Conservation (phyloP, 352 stramenopile species). For the Globisporangium takayamanum region DNA sequence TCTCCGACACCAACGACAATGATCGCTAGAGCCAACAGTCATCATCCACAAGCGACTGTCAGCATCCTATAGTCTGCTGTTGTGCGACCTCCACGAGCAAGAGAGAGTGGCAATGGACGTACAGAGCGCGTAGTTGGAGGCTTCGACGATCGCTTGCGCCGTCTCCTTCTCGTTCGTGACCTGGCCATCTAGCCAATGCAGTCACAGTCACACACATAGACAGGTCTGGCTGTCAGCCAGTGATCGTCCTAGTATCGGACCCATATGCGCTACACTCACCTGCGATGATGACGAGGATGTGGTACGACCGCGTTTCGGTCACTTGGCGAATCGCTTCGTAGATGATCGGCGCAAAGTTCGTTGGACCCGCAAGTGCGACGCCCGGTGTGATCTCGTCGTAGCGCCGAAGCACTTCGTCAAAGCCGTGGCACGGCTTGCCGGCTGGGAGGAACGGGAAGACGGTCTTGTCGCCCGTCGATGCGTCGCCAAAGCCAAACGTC, state of each 20-base stretch:
- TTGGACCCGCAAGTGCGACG: slow-evolving; percentile 49
- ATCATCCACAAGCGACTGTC: not conserved
- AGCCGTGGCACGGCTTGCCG: slow-evolving; percentile 35
- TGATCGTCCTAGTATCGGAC: not conserved
- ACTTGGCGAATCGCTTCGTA: slow-evolving; percentile 57
- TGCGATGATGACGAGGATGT: slow-evolving; percentile 74
- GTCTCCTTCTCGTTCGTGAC: slow-evolving; percentile 66
- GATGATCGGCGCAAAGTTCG: slow-evolving; percentile 79
- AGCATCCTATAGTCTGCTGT: not conserved
- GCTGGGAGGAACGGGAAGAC: slow-evolving; percentile 49
- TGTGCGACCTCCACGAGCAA: not conserved
- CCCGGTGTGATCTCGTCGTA: slow-evolving; percentile 49
- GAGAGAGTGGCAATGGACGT: slow-evolving; percentile 14
- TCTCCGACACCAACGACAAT: slow-evolving; percentile 73
- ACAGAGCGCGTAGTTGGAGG: slow-evolving; percentile 69
- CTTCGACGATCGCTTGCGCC: slow-evolving; percentile 55
- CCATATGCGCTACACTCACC: slow-evolving; percentile 11
- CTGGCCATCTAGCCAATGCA: slow-evolving; percentile 34
- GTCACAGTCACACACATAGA: not conserved
- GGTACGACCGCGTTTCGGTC: slow-evolving; percentile 37
- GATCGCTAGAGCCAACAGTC: slow-evolving; percentile 36
- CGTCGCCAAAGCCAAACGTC: slow-evolving; percentile 70
- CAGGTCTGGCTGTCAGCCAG: not conserved
- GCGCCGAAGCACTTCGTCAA: slow-evolving; percentile 42
- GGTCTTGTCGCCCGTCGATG: slow-evolving; percentile 35